Evolutionary conservation across 805 yeast genomes (phyloP).

Genomic region (Ascoidea asiatica): DNA sequence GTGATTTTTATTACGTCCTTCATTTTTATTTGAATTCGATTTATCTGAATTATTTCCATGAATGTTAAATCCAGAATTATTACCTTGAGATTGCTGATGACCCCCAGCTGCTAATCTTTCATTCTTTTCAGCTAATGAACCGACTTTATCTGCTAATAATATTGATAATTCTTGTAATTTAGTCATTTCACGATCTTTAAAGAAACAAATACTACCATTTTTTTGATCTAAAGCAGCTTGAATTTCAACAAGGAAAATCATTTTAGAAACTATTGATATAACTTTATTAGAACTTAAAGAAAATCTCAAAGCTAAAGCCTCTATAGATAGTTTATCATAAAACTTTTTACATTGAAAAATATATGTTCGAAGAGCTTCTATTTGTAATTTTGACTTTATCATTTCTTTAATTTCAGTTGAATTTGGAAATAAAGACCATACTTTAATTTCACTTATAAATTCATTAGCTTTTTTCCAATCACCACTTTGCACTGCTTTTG

Average conservation of each 20-base stretch:
- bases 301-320: slow-evolving; percentile 52
- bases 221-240: slow-evolving; percentile 61
- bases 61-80: slow-evolving; percentile 6
- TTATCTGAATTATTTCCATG: slow-evolving; percentile 11
- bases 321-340: slow-evolving; percentile 61
- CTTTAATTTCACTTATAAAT: slow-evolving; percentile 61
- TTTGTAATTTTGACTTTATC: slow-evolving; percentile 68
- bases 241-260: slow-evolving; percentile 70
- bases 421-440: slow-evolving; percentile 75
- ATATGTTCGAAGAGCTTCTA: slow-evolving; percentile 88
- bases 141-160: slow-evolving; percentile 69
- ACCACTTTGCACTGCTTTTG: slow-evolving; percentile 75
- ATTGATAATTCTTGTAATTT: slow-evolving; percentile 81
- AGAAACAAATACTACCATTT: slow-evolving; percentile 49
- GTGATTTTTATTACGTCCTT: slow-evolving; percentile 14
- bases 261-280: slow-evolving; percentile 50
- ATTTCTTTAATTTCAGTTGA: slow-evolving; percentile 52
- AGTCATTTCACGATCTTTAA: slow-evolving; percentile 67
- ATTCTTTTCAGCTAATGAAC: slow-evolving; percentile 67
- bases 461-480: slow-evolving; percentile 75
- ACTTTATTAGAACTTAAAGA: slow-evolving; percentile 45
- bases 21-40: slow-evolving; percentile 9
- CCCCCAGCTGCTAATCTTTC: slow-evolving; percentile 76
- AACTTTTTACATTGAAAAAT: slow-evolving; percentile 71
- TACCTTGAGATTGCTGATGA: slow-evolving; percentile 27